Conservation (phyloP, 495 filamentous ascomycete species). For the Achaetomiella virescens region DNA sequence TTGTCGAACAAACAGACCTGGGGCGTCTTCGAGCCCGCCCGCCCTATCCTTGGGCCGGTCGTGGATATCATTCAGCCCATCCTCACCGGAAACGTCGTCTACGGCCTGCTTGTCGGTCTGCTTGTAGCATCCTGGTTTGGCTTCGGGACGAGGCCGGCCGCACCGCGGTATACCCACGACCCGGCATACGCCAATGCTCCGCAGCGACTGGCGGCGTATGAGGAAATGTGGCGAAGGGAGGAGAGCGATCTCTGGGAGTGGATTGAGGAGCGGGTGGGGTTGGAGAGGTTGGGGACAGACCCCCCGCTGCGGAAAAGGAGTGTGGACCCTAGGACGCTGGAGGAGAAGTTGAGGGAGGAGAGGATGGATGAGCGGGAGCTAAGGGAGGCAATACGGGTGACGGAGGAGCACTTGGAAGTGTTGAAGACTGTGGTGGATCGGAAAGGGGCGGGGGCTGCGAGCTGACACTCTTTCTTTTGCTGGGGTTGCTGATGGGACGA, state of each 20-base stretch:
- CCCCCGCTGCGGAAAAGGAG: constrained; percentile 31
- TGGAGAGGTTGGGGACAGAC: constrained; percentile 54
- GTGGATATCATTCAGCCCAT: constrained; percentile 64
- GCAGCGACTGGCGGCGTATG: constrained; percentile 75
- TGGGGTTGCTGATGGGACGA: background rate
- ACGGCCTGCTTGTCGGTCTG: constrained; percentile 53
- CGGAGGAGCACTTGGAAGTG: constrained; percentile 70
- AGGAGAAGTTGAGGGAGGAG: constrained; percentile 57
- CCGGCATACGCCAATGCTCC: constrained; percentile 43
- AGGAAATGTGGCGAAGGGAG: constrained; percentile 86
- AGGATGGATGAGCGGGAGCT: constrained; percentile 76
- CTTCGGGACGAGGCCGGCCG: constrained; percentile 39
- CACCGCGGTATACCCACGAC: constrained; percentile 29
- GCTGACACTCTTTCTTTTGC: background rate
- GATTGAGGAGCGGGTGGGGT: constrained; percentile 81
- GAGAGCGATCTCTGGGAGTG: constrained; percentile 93
- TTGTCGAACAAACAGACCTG: constrained; percentile 49
- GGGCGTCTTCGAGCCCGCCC: constrained; percentile 77
- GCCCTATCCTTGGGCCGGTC: constrained; percentile 61
- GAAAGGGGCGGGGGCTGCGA: constrained; percentile 27
- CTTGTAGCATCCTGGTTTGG: constrained; percentile 52
- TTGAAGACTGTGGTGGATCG: constrained; percentile 66
- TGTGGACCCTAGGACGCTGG: constrained; percentile 42
- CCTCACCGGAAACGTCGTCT: constrained; percentile 61
- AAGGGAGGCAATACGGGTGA: constrained; percentile 75